Percentiles rank a stretch among this genome's conserved stretches.
phyloP scores from a whole-genome alignment of 805 yeast species.

The Metschnikowia anglica region DNA sequence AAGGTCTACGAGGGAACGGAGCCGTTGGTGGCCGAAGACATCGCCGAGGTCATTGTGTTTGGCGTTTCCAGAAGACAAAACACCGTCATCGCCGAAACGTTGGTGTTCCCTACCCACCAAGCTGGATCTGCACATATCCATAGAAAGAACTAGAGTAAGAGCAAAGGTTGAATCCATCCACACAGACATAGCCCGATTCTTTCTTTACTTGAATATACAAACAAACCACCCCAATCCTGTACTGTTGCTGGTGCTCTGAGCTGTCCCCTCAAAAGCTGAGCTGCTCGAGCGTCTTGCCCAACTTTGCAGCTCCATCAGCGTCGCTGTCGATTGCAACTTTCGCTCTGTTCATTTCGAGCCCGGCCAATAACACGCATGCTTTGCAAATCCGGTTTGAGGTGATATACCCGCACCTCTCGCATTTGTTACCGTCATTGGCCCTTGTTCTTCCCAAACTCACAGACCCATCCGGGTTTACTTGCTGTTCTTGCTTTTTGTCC shows the following conservation, averaged over 20 bases:
- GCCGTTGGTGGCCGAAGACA: conserved; percentile 37
- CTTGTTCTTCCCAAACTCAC: conserved; percentile 42
- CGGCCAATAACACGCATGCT: conserved; percentile 86
- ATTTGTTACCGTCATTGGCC: conserved; percentile 59
- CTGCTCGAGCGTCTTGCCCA: conserved; percentile 60
- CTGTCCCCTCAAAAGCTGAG: conserved; percentile 48
- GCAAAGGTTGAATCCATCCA: background rate
- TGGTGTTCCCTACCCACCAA: conserved; percentile 40
- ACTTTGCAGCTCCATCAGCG: conserved; percentile 62
- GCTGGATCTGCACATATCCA: conserved; percentile 32
- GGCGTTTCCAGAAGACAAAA: conserved; percentile 34
- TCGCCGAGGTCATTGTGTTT: conserved; percentile 41
- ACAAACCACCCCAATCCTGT: too few relatives aligned
- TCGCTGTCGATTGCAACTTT: conserved; percentile 59
- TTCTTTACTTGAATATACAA: background rate
- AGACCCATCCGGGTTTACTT: conserved; percentile 62
- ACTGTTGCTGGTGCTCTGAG: background rate
- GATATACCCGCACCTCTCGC: conserved; percentile 88
- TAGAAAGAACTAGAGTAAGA: conserved; percentile 7
- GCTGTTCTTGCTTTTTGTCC: conserved; percentile 38
- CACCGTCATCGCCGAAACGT: conserved; percentile 40
- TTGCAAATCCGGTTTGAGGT: conserved; percentile 88
- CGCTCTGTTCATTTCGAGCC: conserved; percentile 75
- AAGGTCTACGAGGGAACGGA: conserved; percentile 35
- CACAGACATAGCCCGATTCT: too few relatives aligned